A percentile compares a stretch with the other conserved stretches of the same genome.
Evolutionary conservation across 306 rosid genomes (phyloP).

Genomic region (Gillenia trifoliata): DNA sequence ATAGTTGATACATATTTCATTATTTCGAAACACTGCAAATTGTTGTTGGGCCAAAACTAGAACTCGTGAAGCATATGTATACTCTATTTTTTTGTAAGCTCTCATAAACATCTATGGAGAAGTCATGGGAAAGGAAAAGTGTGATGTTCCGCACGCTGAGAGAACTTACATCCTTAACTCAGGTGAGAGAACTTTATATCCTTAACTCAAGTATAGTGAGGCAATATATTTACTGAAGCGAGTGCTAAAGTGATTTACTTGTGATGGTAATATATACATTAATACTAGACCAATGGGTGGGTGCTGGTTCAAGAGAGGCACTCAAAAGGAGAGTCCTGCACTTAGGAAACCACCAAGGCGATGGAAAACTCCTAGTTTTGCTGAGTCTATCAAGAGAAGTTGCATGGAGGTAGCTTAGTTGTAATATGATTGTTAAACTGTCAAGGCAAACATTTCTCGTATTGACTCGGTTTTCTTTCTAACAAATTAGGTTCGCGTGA

Average conservation of each 20-base stretch:
- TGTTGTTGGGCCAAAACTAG: not conserved
- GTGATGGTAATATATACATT: conserved; percentile 63
- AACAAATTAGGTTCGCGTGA: conserved; percentile 57
- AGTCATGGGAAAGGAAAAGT: not conserved
- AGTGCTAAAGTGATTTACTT: conserved; percentile 46
- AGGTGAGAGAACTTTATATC: conserved; percentile 13
- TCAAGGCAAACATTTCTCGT: not conserved
- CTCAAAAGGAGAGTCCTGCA: conserved; percentile 76
- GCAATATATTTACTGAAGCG: conserved; percentile 59
- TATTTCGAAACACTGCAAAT: not conserved
- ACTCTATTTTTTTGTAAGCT: too few relatives aligned
- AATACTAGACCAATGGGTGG: conserved; percentile 69
- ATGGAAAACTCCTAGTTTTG: conserved; percentile 85
- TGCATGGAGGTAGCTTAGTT: conserved; percentile 57
- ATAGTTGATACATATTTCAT: not conserved
- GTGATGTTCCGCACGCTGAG: conserved; percentile 7
- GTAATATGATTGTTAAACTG: not conserved
- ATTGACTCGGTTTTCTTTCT: conserved; percentile 9
- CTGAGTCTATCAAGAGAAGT: conserved; percentile 54
- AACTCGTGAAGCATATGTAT: too few relatives aligned
- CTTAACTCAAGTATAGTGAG: conserved; percentile 56
- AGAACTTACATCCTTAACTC: conserved; percentile 16
- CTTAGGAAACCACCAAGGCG: conserved; percentile 94
- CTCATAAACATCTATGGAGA: not conserved
- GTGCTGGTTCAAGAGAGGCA: conserved; percentile 87